These are phyloP conservation scores for Tulasnella sp. DNA, from an alignment of 768 basidiomycete species.

Conservation along the genomic window DNA sequence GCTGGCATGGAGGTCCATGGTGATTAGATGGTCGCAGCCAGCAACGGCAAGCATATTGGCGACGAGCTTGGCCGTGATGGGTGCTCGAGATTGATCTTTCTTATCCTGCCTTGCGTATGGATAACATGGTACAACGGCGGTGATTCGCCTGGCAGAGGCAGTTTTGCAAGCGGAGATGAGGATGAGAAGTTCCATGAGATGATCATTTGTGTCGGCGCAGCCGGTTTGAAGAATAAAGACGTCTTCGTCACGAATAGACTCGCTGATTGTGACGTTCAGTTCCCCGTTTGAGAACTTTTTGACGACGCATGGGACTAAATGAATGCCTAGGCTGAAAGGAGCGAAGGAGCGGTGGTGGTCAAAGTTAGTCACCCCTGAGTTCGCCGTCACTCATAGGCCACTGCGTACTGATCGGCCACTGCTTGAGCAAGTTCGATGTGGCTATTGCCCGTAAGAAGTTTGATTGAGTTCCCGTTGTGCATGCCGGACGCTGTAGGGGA, in stretches of 20 bases:
- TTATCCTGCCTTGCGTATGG: conserved; percentile 97
- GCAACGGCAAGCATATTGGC: conserved; percentile 97
- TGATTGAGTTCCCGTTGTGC: conserved; percentile 38
- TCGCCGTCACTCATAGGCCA: conserved; percentile 34
- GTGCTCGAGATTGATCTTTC: conserved; percentile 93
- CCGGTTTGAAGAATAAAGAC: conserved; percentile 97
- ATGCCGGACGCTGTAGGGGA: conserved; percentile 21
- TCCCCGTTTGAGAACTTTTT: conserved; percentile 94
- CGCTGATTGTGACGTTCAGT: conserved; percentile 89
- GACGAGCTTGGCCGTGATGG: conserved; percentile 96
- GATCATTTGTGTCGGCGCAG: conserved; percentile 87
- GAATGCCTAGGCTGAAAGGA: conserved; percentile 75
- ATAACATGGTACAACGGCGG: conserved; percentile 96
- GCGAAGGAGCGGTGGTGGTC: conserved; percentile 43
- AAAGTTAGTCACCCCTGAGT: conserved; percentile 34
- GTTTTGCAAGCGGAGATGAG: conserved; percentile 98
- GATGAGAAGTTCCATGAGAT: conserved; percentile 97
- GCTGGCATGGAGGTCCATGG: conserved; percentile 97
- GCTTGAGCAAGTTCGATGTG: conserved; percentile 95
- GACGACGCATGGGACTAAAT: conserved; percentile 79
- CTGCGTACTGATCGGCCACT: conserved; percentile 94
- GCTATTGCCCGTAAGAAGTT: conserved; percentile 55
- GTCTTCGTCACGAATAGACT: conserved; percentile 96
- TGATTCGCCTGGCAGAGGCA: conserved; percentile 90
- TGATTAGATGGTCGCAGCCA: conserved; percentile 97